Percentiles rank a stretch among this genome's conserved stretches.
Evolutionary conservation across 805 yeast genomes (phyloP).

Genomic region (Pichia occidentalis): DNA sequence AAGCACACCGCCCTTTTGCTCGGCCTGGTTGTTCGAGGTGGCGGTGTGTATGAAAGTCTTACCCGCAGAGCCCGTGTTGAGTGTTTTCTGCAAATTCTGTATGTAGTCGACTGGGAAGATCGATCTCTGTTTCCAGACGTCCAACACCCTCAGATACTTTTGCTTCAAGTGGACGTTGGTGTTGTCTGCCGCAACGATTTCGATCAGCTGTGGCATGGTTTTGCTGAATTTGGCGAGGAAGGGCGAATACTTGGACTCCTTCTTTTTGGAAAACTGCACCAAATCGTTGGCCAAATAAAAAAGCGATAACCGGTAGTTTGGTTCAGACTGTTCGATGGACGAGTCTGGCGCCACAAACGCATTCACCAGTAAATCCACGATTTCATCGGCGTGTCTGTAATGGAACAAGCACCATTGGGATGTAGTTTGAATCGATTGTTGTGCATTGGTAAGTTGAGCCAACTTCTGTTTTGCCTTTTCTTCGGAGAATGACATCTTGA

Average conservation of each 20-base stretch:
- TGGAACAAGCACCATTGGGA: conserved; percentile 70
- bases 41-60: too few relatives aligned
- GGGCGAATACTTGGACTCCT: conserved; percentile 42
- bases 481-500: conserved; percentile 44
- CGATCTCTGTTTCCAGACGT: conserved; percentile 51
- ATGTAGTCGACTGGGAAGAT: conserved; percentile 33
- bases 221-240: conserved; percentile 52
- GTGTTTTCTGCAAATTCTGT: conserved; percentile 10
- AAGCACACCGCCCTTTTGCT: too few relatives aligned
- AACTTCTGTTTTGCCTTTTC: conserved; percentile 45
- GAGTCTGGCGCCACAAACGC: conserved; percentile 11
- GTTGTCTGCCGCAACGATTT: conserved; percentile 18
- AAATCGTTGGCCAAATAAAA: conserved; percentile 76
- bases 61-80: too few relatives aligned
- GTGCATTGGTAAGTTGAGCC: conserved; percentile 48
- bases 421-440: conserved; percentile 65
- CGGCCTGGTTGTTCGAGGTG: too few relatives aligned
- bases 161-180: conserved; percentile 28
- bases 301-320: conserved; percentile 29
- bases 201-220: conserved; percentile 39
- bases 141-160: conserved; percentile 44
- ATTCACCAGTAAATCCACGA: conserved; percentile 28
- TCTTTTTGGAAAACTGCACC: conserved; percentile 68
- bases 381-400: conserved; percentile 46
- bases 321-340: conserved; percentile 29